These are phyloP conservation scores for Ceratocystis destructans DNA, from an alignment of 2,329 filamentous ascomycete species.

Conservation along the genomic window DNA sequence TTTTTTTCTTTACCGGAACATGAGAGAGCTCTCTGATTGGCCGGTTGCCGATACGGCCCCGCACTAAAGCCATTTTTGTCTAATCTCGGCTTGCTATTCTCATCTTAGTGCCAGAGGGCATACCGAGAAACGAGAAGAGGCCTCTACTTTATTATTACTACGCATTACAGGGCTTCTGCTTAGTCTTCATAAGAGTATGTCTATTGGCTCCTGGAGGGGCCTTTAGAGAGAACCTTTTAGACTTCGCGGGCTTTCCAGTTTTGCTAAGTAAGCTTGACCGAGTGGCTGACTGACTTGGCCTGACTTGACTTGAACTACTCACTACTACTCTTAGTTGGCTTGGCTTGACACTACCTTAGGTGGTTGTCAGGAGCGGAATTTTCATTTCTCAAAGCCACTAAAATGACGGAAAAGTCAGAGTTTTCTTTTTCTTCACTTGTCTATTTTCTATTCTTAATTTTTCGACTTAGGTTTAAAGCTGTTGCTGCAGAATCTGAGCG, in stretches of 20 bases:
- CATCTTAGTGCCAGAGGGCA: constrained; percentile 8
- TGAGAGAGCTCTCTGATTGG: constrained; percentile 29
- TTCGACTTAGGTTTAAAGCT: not conserved
- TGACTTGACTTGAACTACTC: too few species aligned
- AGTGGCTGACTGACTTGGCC: too few species aligned
- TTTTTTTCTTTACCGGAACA: not conserved
- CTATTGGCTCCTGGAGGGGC: not conserved
- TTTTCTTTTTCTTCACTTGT: not conserved
- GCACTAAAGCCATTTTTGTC: not conserved
- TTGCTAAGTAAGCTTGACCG: too few species aligned
- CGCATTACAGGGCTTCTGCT: too few species aligned
- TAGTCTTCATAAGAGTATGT: not conserved
- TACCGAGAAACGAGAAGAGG: not conserved
- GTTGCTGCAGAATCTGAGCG: constrained; percentile 1
- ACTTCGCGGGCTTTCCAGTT: too few species aligned
- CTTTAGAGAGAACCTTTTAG: too few species aligned
- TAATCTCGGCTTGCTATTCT: not conserved
- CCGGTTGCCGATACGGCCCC: constrained; percentile 24
- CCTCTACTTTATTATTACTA: too few species aligned
- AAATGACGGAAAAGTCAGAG: not conserved
- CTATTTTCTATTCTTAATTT: not conserved
- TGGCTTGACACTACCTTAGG: too few species aligned
- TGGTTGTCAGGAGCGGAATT: not conserved
- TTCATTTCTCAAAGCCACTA: not conserved
- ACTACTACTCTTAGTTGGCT: too few species aligned